Conservation (phyloP, 345 rosid genomes). For the Adansonia digitata region DNA sequence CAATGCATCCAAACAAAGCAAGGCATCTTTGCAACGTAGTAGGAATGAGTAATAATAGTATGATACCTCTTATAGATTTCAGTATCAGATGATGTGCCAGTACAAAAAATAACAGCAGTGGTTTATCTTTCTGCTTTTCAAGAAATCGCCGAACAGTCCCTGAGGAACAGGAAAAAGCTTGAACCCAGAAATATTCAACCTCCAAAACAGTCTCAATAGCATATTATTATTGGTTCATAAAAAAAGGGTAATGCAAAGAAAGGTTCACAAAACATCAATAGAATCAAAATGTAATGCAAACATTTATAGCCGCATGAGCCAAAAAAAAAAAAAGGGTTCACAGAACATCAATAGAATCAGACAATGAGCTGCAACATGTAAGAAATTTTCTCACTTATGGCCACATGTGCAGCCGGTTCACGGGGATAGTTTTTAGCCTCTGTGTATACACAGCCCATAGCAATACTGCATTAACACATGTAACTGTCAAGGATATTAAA, state of each 20-base stretch:
- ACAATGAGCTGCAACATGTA: background rate
- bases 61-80: conserved; percentile 86
- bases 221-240: too few species aligned
- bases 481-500: conserved; percentile 28
- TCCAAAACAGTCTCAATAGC: conserved; percentile 6
- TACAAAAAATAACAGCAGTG: conserved; percentile 84
- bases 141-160: conserved; percentile 94
- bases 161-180: conserved; percentile 33
- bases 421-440: conserved; percentile 95
- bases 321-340: background rate
- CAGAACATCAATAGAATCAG: background rate
- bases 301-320: too few species aligned
- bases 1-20: conserved; percentile 7
- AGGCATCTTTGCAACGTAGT: conserved; percentile 4
- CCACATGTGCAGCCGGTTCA: conserved; percentile 96
- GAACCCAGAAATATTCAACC: background rate
- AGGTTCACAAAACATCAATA: background rate
- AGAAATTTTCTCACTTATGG: conserved; percentile 68
- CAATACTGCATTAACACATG: conserved; percentile 57
- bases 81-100: conserved; percentile 71
- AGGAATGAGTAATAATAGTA: background rate
- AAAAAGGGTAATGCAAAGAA: background rate
- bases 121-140: conserved; percentile 87
- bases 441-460: conserved; percentile 86
- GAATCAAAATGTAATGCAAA: too few species aligned